A percentile compares a stretch with the other conserved stretches of the same genome.
These are phyloP conservation scores for Acephala macrosclerotiorum DNA, from an alignment of 2,329 filamentous ascomycete genomes.

Conservation along the genomic window DNA sequence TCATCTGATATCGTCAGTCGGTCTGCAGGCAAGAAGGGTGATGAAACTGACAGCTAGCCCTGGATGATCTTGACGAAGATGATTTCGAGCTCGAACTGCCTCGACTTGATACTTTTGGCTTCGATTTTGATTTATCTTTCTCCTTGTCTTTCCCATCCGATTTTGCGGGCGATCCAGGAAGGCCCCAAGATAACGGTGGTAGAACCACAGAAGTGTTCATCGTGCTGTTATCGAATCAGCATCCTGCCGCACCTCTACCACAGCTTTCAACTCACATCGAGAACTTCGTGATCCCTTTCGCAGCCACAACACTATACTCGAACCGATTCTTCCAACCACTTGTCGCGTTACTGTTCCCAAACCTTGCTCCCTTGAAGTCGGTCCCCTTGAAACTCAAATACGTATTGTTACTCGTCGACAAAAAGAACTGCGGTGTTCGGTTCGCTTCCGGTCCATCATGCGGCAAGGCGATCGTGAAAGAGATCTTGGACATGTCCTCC, in stretches of 20 bases:
- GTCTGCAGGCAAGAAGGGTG: neutral
- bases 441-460: slow-evolving; percentile 18
- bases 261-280: slow-evolving; percentile 18
- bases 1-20: slow-evolving; percentile 2
- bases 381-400: slow-evolving; percentile 20
- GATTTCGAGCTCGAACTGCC: neutral
- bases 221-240: slow-evolving; percentile 15
- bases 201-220: slow-evolving; percentile 24
- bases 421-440: slow-evolving; percentile 20
- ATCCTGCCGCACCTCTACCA: neutral
- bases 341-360: slow-evolving; percentile 18
- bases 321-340: slow-evolving; percentile 25
- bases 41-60: neutral
- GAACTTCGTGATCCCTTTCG: slow-evolving; percentile 20
- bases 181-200: slow-evolving; percentile 18
- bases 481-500: slow-evolving; percentile 21
- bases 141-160: slow-evolving; percentile 7
- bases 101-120: neutral
- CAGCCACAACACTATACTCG: slow-evolving; percentile 25
- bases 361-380: slow-evolving; percentile 14
- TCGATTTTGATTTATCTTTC: neutral
- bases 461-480: slow-evolving; percentile 22
- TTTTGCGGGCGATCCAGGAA: slow-evolving; percentile 3
- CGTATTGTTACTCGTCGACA: slow-evolving; percentile 24
- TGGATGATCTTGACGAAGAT: slow-evolving; percentile 4